Base-by-base conservation (phyloP, 1,139 yeast species). In the Taiozyma sp. region DNA sequence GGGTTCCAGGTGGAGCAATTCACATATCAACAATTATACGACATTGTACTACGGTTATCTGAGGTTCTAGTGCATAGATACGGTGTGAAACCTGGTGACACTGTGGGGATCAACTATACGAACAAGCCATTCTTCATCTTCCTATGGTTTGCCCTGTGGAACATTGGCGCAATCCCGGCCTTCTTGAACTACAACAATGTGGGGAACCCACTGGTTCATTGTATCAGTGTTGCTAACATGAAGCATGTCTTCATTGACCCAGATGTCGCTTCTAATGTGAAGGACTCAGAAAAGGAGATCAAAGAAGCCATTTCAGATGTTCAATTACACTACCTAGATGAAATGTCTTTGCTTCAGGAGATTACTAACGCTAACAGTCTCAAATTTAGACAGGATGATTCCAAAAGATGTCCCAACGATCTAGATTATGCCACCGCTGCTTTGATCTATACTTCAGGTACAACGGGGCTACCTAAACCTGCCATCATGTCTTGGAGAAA, bases 401-500 rank as follows among this genome's bases (percentile, higher is more conserved):
- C 68, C 4, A 68, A 79, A 10, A 79, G 93, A 70, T 78, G 86
- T 57, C 78, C 80, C 4, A 70, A 68, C 8, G 81, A 81, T 53
- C 67, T 72, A 9, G 88, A 84, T 64, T 79, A 74, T 59, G 80
- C 81, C 52, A 79, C 93, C 12, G 84, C 89, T 38, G 78, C 85
- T 55, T 76, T 89, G 61, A 88, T 93, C 52, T 92, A 86, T 67
- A 93, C 99, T 1, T 87, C 96, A 0, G 99, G 99, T 45, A 92
- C 98, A 10, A 90, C 98, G 0, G 98, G 98, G 0, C 71, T 91
- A 57, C 98, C 99, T 14, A 93, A 93, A 69, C 89, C 97, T 5
- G 98, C 96, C 5, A 85, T 89, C 55, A 86, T 92, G 83, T 85
- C 96, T 4, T 91, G 97, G 97, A 77, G 90, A 61, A 92, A 91